These are phyloP conservation scores for Verticillium nubilum DNA, from an alignment of 2,329 filamentous ascomycete genomes.

Conservation along the genomic window DNA sequence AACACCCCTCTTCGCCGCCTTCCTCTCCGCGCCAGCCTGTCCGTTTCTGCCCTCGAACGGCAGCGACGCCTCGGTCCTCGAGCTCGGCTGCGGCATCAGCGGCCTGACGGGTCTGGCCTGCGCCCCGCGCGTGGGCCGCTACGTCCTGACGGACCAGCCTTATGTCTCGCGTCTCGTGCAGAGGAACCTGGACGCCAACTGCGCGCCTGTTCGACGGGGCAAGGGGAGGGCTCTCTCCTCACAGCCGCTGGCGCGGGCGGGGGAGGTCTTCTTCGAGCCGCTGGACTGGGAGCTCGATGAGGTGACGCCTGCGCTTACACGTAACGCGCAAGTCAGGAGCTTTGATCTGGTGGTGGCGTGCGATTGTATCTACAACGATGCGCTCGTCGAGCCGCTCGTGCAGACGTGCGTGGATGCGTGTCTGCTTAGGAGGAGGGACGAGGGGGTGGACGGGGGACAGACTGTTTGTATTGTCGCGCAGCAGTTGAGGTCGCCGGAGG, in stretches of 20 bases:
- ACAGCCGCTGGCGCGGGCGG: slow-evolving; percentile 3
- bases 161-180: slow-evolving; percentile 77
- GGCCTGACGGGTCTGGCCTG: slow-evolving; percentile 70
- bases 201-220: slow-evolving; percentile 8
- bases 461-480: slow-evolving; percentile 81
- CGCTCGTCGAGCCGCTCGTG: slow-evolving; percentile 76
- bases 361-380: slow-evolving; percentile 94
- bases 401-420: slow-evolving; percentile 74
- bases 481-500: slow-evolving; percentile 77
- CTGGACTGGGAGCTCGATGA: slow-evolving; percentile 80
- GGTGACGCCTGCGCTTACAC: slow-evolving; percentile 38
- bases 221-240: slow-evolving; percentile 8
- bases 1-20: slow-evolving; percentile 75
- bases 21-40: slow-evolving; percentile 63
- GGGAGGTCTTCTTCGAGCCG: slow-evolving; percentile 48
- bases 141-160: slow-evolving; percentile 80
- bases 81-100: slow-evolving; percentile 85
- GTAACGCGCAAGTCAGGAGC: slow-evolving; percentile 27
- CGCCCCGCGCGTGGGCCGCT: slow-evolving; percentile 53
- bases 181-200: slow-evolving; percentile 67
- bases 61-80: slow-evolving; percentile 48
- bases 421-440: slow-evolving; percentile 38
- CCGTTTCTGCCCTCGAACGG: slow-evolving; percentile 48
- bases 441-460: slow-evolving; percentile 26
- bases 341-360: slow-evolving; percentile 78